Conservation (phyloP, 352 stramenopile species). For the Phytophthora quininea region DNA sequence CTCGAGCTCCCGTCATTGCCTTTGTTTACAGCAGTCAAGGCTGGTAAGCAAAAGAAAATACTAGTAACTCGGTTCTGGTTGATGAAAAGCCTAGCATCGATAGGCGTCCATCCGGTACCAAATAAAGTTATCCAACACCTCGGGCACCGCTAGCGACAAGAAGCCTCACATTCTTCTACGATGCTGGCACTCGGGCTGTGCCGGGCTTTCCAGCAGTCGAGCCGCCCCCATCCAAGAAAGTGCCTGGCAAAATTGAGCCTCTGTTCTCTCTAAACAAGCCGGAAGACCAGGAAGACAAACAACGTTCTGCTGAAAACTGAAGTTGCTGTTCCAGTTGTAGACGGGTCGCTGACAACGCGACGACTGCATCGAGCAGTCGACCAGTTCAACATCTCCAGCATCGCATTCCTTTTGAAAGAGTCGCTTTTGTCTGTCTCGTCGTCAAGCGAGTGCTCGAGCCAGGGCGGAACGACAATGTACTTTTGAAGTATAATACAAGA, state of each 20-base stretch:
- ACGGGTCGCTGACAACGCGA: conserved; percentile 13
- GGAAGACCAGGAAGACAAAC: not conserved
- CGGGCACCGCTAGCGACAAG: not conserved
- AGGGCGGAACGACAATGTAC: too few relatives aligned
- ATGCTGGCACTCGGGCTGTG: not conserved
- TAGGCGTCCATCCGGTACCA: conserved; percentile 1
- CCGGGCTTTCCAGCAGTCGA: conserved; percentile 1
- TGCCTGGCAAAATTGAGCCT: conserved; percentile 18
- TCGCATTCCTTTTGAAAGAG: conserved; percentile 13
- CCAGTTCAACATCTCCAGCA: conserved; percentile 13
- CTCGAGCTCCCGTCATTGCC: conserved; percentile 4
- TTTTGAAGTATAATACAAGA: too few relatives aligned
- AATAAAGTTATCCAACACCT: not conserved
- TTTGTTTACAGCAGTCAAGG: conserved; percentile 20
- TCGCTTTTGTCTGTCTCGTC: not conserved
- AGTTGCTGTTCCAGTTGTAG: conserved; percentile 17
- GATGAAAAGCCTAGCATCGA: not conserved
- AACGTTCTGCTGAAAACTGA: conserved; percentile 30
- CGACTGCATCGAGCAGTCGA: conserved; percentile 20
- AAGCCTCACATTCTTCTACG: not conserved
- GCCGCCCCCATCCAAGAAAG: not conserved
- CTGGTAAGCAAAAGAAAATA: not conserved
- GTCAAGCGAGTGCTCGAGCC: too few relatives aligned
- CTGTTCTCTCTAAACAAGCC: not conserved
- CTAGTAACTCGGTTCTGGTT: too few relatives aligned